Evolutionary conservation across 768 basidiomycete species (phyloP), one percentile per base, ranked within the genome.

Genomic region (Arthromyces matolae): DNA sequence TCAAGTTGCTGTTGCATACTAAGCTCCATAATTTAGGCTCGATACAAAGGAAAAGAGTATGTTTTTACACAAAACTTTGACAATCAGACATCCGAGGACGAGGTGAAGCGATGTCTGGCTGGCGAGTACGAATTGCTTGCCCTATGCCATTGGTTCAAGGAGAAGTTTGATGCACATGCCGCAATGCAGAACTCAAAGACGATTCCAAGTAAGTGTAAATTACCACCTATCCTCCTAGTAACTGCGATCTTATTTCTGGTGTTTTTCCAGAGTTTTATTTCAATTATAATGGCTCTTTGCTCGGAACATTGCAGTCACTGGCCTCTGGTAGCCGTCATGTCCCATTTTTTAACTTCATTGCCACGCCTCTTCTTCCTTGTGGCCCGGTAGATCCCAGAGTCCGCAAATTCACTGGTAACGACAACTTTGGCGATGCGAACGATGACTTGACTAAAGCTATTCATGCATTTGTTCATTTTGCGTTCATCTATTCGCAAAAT

Each of bases 391-490:
- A 65, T 50, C 42, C 20, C 8, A 38, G 33, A 12, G 36, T 66
- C 19, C 37, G 41, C 24, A 66, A 65, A 50, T 66, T 60, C 37
- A 65, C 64, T 16, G 61, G 64, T 6, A 66, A 61, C 16, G 37
- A 38, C 9, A 5, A 24, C 13, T 14, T 38, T n/a, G 37, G 22
- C 37, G 25, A 38, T n/a, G 12, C 22, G 3, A 24, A 6, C 3
- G 23, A 38, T n/a, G 25, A 13, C 14, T 23, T 38, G 22, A 38
- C 22, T 13, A 38, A 23, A n/a, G 37, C 37, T 8, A 24, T 38
- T 3, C 37, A 38, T 24, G 22, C 37, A 23, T 38, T 38, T n/a
- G 25, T 13, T 24, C 37, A 38, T 8, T 38, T 38, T n/a, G 22
- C 7, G 14, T 24, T 38, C 13, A 20, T 13, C 9, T 38, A 38